These are phyloP conservation scores for Coix lacrymajobi DNA, from an alignment of 176 grass and related monocot species.

Conservation along the genomic window DNA sequence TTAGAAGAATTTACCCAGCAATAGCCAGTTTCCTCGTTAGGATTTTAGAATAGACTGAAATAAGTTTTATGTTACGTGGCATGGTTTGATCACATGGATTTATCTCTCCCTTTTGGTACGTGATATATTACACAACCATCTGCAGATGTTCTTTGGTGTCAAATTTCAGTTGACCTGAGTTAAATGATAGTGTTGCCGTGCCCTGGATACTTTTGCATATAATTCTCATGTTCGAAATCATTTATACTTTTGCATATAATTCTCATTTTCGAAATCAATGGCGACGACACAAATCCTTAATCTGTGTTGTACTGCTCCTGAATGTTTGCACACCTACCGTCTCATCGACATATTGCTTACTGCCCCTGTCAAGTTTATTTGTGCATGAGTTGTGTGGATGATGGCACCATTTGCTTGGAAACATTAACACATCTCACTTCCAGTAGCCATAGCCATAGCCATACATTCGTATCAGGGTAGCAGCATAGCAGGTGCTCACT, in stretches of 20 bases:
- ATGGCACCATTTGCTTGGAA: neutral
- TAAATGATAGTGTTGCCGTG: neutral
- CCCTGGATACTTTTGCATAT: neutral
- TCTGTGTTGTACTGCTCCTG: neutral
- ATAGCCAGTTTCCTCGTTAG: neutral
- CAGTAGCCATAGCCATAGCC: neutral
- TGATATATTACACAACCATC: neutral
- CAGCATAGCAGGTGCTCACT: neutral
- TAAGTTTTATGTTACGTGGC: constrained; percentile 25
- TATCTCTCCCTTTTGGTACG: neutral
- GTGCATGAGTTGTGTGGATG: neutral
- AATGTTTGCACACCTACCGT: neutral
- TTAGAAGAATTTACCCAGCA: constrained; percentile 25
- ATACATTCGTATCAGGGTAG: neutral
- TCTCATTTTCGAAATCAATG: neutral
- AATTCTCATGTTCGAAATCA: neutral
- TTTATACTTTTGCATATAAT: neutral
- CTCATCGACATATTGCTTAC: neutral
- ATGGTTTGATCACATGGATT: constrained; percentile 24
- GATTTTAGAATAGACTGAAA: constrained; percentile 30
- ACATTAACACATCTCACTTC: neutral
- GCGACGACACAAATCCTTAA: neutral
- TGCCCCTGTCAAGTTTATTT: neutral
- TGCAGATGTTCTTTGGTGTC: constrained; percentile 17
- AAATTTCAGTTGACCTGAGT: constrained; percentile 5